Base-by-base conservation (phyloP, 768 basidiomycete species). In the Dictyophora rubrovolvata region DNA sequence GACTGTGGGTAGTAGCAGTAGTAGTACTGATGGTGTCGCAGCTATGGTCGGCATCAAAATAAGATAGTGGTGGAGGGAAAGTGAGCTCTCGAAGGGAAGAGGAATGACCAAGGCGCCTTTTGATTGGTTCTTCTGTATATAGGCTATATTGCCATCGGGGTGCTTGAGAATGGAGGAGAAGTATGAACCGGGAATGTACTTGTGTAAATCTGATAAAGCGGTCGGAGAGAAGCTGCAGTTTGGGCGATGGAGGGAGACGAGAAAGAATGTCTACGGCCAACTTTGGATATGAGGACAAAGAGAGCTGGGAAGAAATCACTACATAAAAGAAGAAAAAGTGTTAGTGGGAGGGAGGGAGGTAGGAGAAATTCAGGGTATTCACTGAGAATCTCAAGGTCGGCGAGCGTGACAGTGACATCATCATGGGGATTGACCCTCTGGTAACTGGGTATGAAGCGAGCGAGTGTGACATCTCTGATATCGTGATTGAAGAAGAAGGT, bases 11-110 rank as follows among this genome's bases (percentile, higher is more conserved):
- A n/a, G 35, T n/a, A 47, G 10, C 20, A 28, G n/a, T 42, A 48
- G 50, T 46, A 36, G 47, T 22, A 42, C n/a, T 23, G 53, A 21
- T 28, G 21, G 23, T 10, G 37, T 23, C 12, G 5, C 36, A 23
- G 53, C 50, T 22, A 9, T 53, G 6, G 35, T 49, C 11, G 10
- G 17, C 23, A 22, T 56, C 59, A 42, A 68, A 62, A 61, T 79
- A 81, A 14, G 84, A 84, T 5, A 91, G 74, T 0, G 89, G 89
- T 6, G 86, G 80, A 21, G 89, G 89, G 68, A 90, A 89, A 9
- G 77, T 80, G 59, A 91, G 77, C 62, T 87, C 82, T 50, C 83
- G 74, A 42, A 74, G 68, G 42, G 61, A 69, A 60, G 69, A 67
- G 66, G 68, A 68, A 60, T 69, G 67, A 0, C 66, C 64, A 34